Evolutionary conservation across 805 yeast genomes (phyloP), one percentile per base, ranked within the genome.

Genomic region (Cyberlindnera misumaiensis): DNA sequence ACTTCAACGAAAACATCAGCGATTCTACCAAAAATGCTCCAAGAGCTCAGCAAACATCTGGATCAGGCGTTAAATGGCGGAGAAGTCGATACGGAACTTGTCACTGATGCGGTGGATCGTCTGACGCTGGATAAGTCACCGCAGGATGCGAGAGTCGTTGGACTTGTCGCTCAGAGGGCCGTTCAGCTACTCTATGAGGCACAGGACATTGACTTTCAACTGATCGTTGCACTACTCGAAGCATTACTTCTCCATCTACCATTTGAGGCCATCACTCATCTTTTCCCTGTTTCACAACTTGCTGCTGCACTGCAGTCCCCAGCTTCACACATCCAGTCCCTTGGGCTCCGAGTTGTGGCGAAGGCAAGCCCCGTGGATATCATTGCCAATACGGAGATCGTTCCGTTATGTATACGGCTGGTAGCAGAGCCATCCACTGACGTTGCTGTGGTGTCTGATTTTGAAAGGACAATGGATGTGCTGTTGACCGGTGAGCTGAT

Each of bases 281-380:
- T 45, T 10, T 46, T 53, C 22, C 41, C 46, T 12, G 20, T 44
- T 18, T 44, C 39, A 5, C 36, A 44, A 32, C n/a, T 54, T 9
- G 16, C 49, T 9, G 40, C 49, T 9, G 56, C 55, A 9, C 39
- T 54, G 14, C 26, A 36, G 5, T 46, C 58, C 2, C 39, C 35
- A 0, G 45, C 42, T 22, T 41, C 32, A 13, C 43, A 46, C 18
- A 27, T 53, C 8, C 54, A 51, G 32, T 38, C 43, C 12, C 26
- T 50, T 5, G 52, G 53, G 3, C 10, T 54, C 30, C 48, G 42
- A 32, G 48, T 50, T 16, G 29, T 48, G 9, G 28, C 49, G 8
- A 49, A 33, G 31, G 52, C 59, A 1, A 32, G 41, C 6, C 57
- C 57, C 1, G 41, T 45, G 5, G 59, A 54, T 28, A 35, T 51